Evolutionary conservation across 1,284 basidiomycete genomes (phyloP).

Genomic region (Leccinum pseudoinsigne): DNA sequence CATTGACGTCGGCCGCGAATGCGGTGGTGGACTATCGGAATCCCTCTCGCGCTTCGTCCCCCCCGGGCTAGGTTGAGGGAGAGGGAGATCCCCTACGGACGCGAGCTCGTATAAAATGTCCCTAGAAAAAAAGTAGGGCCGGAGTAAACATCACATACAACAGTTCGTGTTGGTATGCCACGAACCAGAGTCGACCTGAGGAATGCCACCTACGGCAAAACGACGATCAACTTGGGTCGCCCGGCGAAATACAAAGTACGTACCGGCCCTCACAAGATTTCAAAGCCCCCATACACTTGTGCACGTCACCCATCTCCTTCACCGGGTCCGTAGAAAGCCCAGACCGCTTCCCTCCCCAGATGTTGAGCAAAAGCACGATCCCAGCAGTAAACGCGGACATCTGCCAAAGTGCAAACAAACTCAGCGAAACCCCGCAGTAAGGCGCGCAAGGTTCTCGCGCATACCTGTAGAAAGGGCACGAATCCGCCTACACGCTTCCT

Average conservation of each 20-base stretch:
- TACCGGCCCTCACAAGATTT: slow-evolving; percentile 36
- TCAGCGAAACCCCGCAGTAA: slow-evolving; percentile 10
- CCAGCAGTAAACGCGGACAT: slow-evolving; percentile 46
- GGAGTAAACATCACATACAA: background rate
- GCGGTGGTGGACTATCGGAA: slow-evolving; percentile 39
- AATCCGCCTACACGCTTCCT: slow-evolving; percentile 35
- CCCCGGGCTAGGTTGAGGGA: slow-evolving; percentile 50
- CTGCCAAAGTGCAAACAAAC: slow-evolving; percentile 10
- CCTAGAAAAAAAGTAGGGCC: slow-evolving; percentile 35
- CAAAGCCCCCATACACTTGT: slow-evolving; percentile 59
- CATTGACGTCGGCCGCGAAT: slow-evolving; percentile 4
- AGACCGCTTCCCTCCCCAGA: slow-evolving; percentile 54
- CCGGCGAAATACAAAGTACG: background rate
- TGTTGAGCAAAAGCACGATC: slow-evolving; percentile 52
- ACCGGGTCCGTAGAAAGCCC: slow-evolving; percentile 48
- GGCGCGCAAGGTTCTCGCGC: background rate
- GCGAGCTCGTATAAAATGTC: slow-evolving; percentile 70
- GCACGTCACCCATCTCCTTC: slow-evolving; percentile 60
- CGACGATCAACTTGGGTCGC: background rate
- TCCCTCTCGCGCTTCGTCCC: slow-evolving; percentile 64
- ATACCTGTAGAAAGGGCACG: slow-evolving; percentile 44
- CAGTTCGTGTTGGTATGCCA: background rate
- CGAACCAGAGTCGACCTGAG: slow-evolving; percentile 32
- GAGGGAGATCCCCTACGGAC: slow-evolving; percentile 62
- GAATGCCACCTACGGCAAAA: slow-evolving; percentile 27